Evolutionary conservation across 2,329 filamentous ascomycete genomes (phyloP).

Genomic region (Neonectria hederae): DNA sequence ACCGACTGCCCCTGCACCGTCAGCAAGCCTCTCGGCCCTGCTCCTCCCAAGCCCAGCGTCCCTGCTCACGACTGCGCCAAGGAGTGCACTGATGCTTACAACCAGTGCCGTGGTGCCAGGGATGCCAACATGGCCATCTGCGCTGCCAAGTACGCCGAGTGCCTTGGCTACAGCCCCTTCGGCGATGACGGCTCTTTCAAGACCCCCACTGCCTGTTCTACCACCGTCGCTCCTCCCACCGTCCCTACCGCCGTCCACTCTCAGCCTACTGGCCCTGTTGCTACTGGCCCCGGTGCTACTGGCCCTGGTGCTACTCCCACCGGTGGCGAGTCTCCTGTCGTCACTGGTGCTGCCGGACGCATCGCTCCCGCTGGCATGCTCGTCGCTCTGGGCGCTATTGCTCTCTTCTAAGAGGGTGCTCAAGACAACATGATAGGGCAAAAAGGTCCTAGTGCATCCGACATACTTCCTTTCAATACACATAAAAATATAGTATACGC

Average conservation of each 20-base stretch:
- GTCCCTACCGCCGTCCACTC: background rate
- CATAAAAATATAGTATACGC: no score
- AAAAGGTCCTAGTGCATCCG: no score
- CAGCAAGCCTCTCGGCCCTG: background rate
- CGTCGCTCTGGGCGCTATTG: slow-evolving; percentile 39
- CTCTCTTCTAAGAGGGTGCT: slow-evolving; percentile 33
- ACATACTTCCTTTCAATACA: no score
- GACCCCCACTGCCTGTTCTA: slow-evolving; percentile 31
- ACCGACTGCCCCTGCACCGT: slow-evolving; percentile 1
- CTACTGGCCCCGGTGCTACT: background rate
- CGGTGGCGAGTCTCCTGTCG: background rate
- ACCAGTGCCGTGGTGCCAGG: slow-evolving; percentile 33
- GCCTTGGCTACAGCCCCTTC: slow-evolving; percentile 42
- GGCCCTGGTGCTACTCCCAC: background rate
- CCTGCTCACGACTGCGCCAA: slow-evolving; percentile 31
- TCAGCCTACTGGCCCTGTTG: slow-evolving; percentile 4
- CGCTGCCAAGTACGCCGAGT: slow-evolving; percentile 35
- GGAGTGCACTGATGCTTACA: slow-evolving; percentile 27
- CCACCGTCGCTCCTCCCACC: slow-evolving; percentile 4
- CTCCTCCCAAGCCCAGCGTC: background rate
- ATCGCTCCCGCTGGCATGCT: slow-evolving; percentile 36
- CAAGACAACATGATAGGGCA: no score
- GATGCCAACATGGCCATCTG: slow-evolving; percentile 38
- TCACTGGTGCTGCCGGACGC: slow-evolving; percentile 29
- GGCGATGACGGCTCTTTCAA: slow-evolving; percentile 19